Evolutionary conservation across 139 green algal genomes (phyloP).

Genomic region (Dunaliella primolecta): DNA sequence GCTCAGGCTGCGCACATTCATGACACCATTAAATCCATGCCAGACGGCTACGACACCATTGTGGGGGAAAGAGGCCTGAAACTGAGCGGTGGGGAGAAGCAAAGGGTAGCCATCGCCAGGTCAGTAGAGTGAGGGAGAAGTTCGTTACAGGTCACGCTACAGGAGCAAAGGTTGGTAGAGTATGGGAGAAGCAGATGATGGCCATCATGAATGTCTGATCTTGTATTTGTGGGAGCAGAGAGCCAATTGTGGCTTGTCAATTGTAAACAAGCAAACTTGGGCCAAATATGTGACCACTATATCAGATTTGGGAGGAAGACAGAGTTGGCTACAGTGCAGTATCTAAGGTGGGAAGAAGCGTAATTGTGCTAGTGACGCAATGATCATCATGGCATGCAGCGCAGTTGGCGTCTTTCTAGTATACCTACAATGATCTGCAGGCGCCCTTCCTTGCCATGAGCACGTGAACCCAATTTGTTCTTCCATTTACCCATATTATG

Average conservation of each 20-base stretch:
- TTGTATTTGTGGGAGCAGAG: neutral
- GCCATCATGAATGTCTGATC: neutral
- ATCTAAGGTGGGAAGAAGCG: no score
- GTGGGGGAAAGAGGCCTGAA: slow-evolving; percentile 93
- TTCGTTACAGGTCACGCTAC: neutral
- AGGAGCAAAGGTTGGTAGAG: neutral
- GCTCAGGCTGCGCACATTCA: slow-evolving; percentile 75
- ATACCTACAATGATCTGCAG: no score
- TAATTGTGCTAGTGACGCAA: no score
- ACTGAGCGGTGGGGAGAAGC: slow-evolving; percentile 93
- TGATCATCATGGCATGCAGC: no score
- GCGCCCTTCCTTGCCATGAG: no score
- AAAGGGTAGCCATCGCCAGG: slow-evolving; percentile 87
- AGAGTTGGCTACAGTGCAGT: no score
- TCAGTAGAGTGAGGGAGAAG: slow-evolving; percentile 1
- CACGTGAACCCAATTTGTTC: no score
- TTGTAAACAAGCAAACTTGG: neutral
- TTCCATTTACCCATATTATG: no score
- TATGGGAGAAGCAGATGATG: neutral
- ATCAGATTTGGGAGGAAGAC: no score
- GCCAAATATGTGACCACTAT: no score
- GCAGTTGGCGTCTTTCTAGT: no score
- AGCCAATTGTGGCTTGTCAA: neutral
- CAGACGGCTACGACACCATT: slow-evolving; percentile 86
- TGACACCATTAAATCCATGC: slow-evolving; percentile 80